Percentiles rank a stretch among this genome's conserved stretches.
phyloP scores from a whole-genome alignment of 176 grass and related monocot species.

The Secale cereale region DNA sequence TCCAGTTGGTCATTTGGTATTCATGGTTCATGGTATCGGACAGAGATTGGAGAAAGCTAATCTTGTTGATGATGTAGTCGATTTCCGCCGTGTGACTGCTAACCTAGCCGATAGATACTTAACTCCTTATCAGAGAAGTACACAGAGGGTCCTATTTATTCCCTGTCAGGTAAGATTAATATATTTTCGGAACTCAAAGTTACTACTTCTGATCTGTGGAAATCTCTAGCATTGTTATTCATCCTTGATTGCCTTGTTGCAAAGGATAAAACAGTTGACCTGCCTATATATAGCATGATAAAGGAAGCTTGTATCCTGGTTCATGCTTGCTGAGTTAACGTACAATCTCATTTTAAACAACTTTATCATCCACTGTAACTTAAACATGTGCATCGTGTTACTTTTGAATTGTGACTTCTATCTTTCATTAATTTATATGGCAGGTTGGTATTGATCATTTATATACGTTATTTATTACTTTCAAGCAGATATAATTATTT shows the following conservation, averaged over 20 bases:
- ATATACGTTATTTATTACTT: not conserved
- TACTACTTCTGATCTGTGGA: not conserved
- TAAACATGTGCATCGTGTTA: not conserved
- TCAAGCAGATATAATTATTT: not conserved
- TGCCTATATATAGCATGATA: slow-evolving; percentile 20
- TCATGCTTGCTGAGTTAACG: not conserved
- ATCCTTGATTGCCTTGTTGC: not conserved
- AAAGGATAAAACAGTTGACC: not conserved
- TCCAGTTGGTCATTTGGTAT: slow-evolving; percentile 93
- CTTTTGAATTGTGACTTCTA: not conserved
- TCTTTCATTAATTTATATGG: slow-evolving; percentile 10
- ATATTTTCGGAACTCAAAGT: not conserved
- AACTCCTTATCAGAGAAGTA: slow-evolving; percentile 93
- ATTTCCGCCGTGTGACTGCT: slow-evolving; percentile 79
- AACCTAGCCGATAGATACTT: slow-evolving; percentile 90
- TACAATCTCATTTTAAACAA: not conserved
- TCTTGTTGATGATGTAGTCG: slow-evolving; percentile 95
- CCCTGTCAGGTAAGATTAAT: slow-evolving; percentile 79
- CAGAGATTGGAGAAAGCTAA: slow-evolving; percentile 98
- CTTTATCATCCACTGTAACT: not conserved
- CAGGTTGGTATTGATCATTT: slow-evolving; percentile 2
- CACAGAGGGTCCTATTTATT: slow-evolving; percentile 94
- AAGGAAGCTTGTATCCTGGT: slow-evolving; percentile 1
- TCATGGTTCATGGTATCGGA: slow-evolving; percentile 99
- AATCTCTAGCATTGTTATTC: not conserved